A percentile compares a stretch with the other conserved stretches of the same genome.
These are phyloP conservation scores for Fusarium chlamydosporum DNA, from an alignment of 2,329 filamentous ascomycete species.

Conservation along the genomic window DNA sequence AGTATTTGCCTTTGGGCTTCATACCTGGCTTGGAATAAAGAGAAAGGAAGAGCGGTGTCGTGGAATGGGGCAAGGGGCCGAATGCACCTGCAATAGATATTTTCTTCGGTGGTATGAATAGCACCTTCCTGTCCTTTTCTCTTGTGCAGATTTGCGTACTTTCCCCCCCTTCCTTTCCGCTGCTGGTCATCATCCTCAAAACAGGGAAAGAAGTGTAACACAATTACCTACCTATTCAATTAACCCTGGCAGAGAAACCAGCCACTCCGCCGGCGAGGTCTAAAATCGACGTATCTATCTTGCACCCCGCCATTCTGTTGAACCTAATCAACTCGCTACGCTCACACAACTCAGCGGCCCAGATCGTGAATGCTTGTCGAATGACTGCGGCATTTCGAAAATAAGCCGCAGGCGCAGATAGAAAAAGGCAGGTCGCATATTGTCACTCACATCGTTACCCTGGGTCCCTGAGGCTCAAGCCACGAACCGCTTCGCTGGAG, in stretches of 20 bases:
- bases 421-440: slow-evolving; percentile 1
- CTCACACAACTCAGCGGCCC: slow-evolving; percentile 3
- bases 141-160: neutral
- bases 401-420: slow-evolving; percentile 8
- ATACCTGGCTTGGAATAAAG: neutral
- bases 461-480: slow-evolving; percentile 29
- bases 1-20: slow-evolving; percentile 9
- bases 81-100: slow-evolving; percentile 7
- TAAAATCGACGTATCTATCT: slow-evolving; percentile 21
- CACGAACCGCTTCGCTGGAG: slow-evolving; percentile 26
- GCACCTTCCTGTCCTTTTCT: slow-evolving; percentile 5
- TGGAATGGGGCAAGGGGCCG: slow-evolving; percentile 21
- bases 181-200: slow-evolving; percentile 7
- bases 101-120: neutral
- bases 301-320: slow-evolving; percentile 15
- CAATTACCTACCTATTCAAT: slow-evolving; percentile 3
- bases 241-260: slow-evolving; percentile 1
- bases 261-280: slow-evolving; percentile 25
- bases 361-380: slow-evolving; percentile 18
- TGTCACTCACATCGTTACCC: slow-evolving; percentile 19
- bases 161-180: neutral
- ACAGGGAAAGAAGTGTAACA: slow-evolving; percentile 14
- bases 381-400: slow-evolving; percentile 30
- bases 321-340: slow-evolving; percentile 3
- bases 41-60: slow-evolving; percentile 33